phyloP scores from a whole-genome alignment of 1,139 yeast species.

The Arxiozyma slooffiae region DNA sequence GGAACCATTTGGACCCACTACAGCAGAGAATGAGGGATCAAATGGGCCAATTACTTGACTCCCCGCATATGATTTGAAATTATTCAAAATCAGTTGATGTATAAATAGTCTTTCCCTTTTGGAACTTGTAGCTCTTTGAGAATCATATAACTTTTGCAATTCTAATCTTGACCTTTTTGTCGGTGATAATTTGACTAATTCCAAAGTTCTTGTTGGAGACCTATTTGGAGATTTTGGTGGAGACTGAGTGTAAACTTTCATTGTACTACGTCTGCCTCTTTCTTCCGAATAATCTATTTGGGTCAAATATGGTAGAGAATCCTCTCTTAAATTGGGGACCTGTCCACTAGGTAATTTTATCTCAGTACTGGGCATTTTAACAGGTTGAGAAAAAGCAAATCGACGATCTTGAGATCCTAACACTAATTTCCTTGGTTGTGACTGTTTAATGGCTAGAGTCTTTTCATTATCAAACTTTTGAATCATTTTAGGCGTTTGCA shows the following conservation, averaged over 20 bases:
- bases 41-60: conserved; percentile 92
- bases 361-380: conserved; percentile 3
- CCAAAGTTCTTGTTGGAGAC: conserved; percentile 20
- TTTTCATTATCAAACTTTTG: background rate
- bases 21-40: conserved; percentile 86
- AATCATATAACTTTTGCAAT: conserved; percentile 26
- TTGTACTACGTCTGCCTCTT: conserved; percentile 24
- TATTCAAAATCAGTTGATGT: conserved; percentile 57
- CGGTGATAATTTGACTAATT: conserved; percentile 35
- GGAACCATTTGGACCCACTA: conserved; percentile 98
- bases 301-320: conserved; percentile 11
- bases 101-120: conserved; percentile 53
- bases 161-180: conserved; percentile 29
- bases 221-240: conserved; percentile 18
- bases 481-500: background rate
- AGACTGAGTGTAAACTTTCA: conserved; percentile 27
- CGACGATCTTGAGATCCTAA: conserved; percentile 21
- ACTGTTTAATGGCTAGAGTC: conserved; percentile 8
- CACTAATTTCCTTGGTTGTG: conserved; percentile 22
- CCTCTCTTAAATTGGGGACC: background rate
- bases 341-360: conserved; percentile 1
- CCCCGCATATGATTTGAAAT: conserved; percentile 95
- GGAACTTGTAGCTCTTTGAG: conserved; percentile 17
- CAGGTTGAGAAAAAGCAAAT: conserved; percentile 23
- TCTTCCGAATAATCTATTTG: conserved; percentile 4